Evolutionary conservation across 2,329 filamentous ascomycete species (phyloP).

Genomic region (Ophiocordyceps camponoti-saundersi): DNA sequence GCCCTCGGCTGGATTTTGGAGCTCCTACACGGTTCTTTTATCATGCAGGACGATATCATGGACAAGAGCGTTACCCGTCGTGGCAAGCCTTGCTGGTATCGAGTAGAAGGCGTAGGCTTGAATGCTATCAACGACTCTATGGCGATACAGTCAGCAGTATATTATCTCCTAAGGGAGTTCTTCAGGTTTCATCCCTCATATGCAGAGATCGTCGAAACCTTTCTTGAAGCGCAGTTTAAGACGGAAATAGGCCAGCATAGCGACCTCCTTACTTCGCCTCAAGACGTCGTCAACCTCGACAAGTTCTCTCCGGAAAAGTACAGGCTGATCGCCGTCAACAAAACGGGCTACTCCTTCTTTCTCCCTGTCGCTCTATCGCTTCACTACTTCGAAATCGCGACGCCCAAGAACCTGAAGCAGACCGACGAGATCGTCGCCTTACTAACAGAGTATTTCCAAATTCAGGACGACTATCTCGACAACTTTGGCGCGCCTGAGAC

Average conservation of each 20-base stretch:
- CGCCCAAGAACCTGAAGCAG: conserved; percentile 73
- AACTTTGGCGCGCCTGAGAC: conserved; percentile 85
- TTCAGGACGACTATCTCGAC: conserved; percentile 97
- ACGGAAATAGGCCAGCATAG: conserved; percentile 92
- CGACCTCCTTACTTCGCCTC: conserved; percentile 87
- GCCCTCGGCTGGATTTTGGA: conserved; percentile 95
- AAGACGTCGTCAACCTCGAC: conserved; percentile 80
- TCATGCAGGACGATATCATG: conserved; percentile 98
- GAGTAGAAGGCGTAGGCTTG: conserved; percentile 75
- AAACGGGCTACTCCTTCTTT: conserved; percentile 99
- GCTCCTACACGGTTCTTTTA: conserved; percentile 95
- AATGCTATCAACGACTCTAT: conserved; percentile 97
- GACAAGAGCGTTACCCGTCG: conserved; percentile 87
- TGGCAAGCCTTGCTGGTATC: conserved; percentile 93
- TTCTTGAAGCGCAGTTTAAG: conserved; percentile 87
- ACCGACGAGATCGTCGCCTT: conserved; percentile 87
- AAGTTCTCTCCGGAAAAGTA: conserved; percentile 96
- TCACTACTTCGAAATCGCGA: conserved; percentile 69
- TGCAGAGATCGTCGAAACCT: conserved; percentile 81
- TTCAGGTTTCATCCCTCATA: conserved; percentile 80
- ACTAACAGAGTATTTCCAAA: conserved; percentile 97
- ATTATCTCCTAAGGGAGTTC: conserved; percentile 79
- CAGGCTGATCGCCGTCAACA: conserved; percentile 97
- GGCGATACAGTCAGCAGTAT: conserved; percentile 84
- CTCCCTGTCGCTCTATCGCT: conserved; percentile 85